Evolutionary conservation across 208 protist species (phyloP), one percentile per base, ranked within the genome.

Genomic region (Novymonas esmeraldas): DNA sequence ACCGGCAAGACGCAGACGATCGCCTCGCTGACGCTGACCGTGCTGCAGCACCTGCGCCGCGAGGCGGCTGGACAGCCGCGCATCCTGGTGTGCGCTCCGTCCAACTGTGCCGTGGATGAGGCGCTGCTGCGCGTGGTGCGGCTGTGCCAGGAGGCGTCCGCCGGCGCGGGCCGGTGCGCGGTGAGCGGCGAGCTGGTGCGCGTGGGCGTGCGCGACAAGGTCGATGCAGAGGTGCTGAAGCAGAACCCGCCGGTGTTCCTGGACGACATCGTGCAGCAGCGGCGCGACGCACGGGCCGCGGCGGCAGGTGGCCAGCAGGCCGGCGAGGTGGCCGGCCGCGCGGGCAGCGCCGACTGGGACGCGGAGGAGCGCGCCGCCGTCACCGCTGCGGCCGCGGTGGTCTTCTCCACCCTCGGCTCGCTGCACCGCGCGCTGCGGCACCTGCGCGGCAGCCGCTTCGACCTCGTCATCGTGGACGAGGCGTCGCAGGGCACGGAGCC

Each of bases 1-100:
- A 97, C 93, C 9, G 93, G 93, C 29, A 97, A 97, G 78, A 97
- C 93, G 20, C 93, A 97, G 70, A 97, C 90, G 16, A 89, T 95
- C 64, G 87, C 71, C 20, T 62, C 50, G n/a, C 68, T 95, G 36
- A 70, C 78, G 29, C 62, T 92, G 24, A 94, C 89, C 70, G 49
- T 94, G 56, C 71, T 95, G 61, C 76, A 81, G 28, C 73, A 85
- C 56, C 67, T 92, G 5, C 59, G 62, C n/a, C 52, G 49, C 44
- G 39, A 14, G 9, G 18, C 31, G 13, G 64, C 65, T 34, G 34
- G 31, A 14, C 46, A 31, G 29, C 56, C 33, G 6, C 75, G 85
- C 24, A 57, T 96, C 39, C 78, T 96, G 26, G 62, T 96, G 28
- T 96, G 91, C 39, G 91, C 88, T 0, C 84, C 88, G 16, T 95